Conservation (phyloP, 345 rosid genomes). For the Toxicodendron radicans region DNA sequence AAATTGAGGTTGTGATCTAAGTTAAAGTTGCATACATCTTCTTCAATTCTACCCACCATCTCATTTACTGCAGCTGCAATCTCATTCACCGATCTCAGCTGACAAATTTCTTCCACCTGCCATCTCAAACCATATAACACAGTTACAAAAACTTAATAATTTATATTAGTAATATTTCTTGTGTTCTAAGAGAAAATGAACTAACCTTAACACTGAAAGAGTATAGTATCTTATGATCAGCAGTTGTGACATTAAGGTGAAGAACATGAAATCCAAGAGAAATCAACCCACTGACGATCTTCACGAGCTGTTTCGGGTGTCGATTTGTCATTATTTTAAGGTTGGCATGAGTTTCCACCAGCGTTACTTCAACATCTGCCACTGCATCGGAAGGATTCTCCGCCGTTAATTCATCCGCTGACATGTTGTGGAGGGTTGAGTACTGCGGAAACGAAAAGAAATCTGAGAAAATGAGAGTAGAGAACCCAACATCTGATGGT, state of each 20-base stretch:
- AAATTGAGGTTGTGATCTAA: background rate
- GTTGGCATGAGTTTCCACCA: conserved; percentile 58
- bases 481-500: background rate
- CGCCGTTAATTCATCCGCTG: conserved; percentile 9
- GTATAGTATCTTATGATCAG: conserved; percentile 46
- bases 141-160: too few species aligned
- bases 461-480: conserved; percentile 37
- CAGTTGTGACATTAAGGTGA: conserved; percentile 60
- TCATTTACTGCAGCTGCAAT: conserved; percentile 55
- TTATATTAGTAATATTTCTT: background rate
- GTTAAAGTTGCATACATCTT: conserved; percentile 24
- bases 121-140: background rate
- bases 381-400: conserved; percentile 18
- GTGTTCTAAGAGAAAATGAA: background rate
- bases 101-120: conserved; percentile 58
- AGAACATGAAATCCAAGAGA: conserved; percentile 46
- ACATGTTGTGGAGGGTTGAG: conserved; percentile 23
- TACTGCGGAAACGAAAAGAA: conserved; percentile 62
- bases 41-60: conserved; percentile 47
- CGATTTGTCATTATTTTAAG: conserved; percentile 50
- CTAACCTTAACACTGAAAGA: conserved; percentile 60
- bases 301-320: conserved; percentile 51
- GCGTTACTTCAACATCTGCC: conserved; percentile 66
- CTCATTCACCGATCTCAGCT: conserved; percentile 44
- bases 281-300: conserved; percentile 47